Conservation (phyloP, 257 asterid genomes). For the Verbena officinalis region DNA sequence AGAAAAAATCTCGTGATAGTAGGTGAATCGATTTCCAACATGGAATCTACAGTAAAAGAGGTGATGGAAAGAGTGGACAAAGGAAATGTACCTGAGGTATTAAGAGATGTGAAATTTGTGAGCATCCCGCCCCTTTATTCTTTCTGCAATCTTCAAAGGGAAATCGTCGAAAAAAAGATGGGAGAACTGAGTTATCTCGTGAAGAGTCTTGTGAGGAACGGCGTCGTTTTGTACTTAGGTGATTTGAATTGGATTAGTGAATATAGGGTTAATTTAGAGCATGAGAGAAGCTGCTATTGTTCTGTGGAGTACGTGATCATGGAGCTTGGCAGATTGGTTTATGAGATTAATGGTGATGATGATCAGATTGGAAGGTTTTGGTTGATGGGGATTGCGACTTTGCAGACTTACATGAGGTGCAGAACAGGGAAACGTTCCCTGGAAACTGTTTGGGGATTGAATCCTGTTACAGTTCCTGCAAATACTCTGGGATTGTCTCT, state of each 20-base stretch:
- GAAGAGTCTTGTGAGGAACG: conserved; percentile 46
- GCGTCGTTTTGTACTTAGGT: conserved; percentile 75
- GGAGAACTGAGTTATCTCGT: conserved; percentile 49
- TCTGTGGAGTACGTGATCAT: conserved; percentile 69
- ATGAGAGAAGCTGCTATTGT: conserved; percentile 51
- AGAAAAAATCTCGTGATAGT: conserved; percentile 51
- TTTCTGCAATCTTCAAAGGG: conserved; percentile 49
- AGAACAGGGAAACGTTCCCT: conserved; percentile 60
- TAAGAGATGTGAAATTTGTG: conserved; percentile 52
- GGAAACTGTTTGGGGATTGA: conserved; percentile 61
- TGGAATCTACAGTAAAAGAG: conserved; percentile 51
- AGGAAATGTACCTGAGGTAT: conserved; percentile 43
- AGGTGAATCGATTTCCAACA: conserved; percentile 48
- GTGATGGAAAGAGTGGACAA: conserved; percentile 54
- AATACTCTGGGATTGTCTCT: conserved; percentile 55
- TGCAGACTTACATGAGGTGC: conserved; percentile 64
- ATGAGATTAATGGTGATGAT: conserved; percentile 36
- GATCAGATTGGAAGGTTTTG: conserved; percentile 49
- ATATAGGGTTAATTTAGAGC: conserved; percentile 43
- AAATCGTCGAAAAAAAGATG: conserved; percentile 58
- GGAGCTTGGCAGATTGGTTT: conserved; percentile 60
- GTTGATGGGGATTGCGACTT: conserved; percentile 75
- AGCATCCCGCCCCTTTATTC: conserved; percentile 51
- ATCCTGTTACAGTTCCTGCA: conserved; percentile 67
- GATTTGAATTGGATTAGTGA: conserved; percentile 71